Evolutionary conservation across 352 stramenopile species (phyloP).

Genomic region (Phytophthora sojae): DNA sequence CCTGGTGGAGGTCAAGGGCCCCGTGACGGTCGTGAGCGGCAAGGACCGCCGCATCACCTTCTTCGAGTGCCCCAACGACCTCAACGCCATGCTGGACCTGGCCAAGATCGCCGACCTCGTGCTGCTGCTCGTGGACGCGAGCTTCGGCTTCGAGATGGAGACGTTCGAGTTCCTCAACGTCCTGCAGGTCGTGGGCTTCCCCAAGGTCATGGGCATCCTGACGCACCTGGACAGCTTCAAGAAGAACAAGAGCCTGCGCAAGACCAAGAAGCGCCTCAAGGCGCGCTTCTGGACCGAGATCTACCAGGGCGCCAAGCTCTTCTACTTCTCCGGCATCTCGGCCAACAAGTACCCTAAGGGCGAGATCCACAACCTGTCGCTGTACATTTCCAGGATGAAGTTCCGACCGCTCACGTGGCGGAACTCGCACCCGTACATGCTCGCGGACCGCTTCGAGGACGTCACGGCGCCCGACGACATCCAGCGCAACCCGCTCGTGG

Average conservation of each 20-base stretch:
- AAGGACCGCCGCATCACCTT: constrained; percentile 99
- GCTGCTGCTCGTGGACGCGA: constrained; percentile 99
- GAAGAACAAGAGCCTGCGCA: constrained; percentile 98
- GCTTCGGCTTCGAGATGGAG: constrained; percentile 99
- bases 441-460: constrained; percentile 98
- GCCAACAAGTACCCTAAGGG: constrained; percentile 99
- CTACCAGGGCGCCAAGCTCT: constrained; percentile 95
- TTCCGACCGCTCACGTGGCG: constrained; percentile 98
- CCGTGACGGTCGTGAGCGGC: constrained; percentile 98
- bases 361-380: constrained; percentile 97
- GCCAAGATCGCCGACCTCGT: constrained; percentile 99
- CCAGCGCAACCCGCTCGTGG: constrained; percentile 92
- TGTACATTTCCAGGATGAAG: constrained; percentile 98
- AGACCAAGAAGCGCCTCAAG: constrained; percentile 99
- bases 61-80: constrained; percentile 98
- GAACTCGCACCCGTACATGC: constrained; percentile 99
- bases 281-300: constrained; percentile 99
- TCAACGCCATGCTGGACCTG: constrained; percentile 95
- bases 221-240: constrained; percentile 99
- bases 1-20: constrained; percentile 96
- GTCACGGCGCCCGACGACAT: constrained; percentile 96
- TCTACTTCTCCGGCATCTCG: constrained; percentile 97
- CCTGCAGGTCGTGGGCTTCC: constrained; percentile 93
- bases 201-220: constrained; percentile 98
- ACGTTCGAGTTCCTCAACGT: constrained; percentile 99